Percentiles rank a stretch among this genome's conserved stretches.
Conservation (phyloP, 129 eudicot genomes). For the Kitagawia praeruptora region DNA sequence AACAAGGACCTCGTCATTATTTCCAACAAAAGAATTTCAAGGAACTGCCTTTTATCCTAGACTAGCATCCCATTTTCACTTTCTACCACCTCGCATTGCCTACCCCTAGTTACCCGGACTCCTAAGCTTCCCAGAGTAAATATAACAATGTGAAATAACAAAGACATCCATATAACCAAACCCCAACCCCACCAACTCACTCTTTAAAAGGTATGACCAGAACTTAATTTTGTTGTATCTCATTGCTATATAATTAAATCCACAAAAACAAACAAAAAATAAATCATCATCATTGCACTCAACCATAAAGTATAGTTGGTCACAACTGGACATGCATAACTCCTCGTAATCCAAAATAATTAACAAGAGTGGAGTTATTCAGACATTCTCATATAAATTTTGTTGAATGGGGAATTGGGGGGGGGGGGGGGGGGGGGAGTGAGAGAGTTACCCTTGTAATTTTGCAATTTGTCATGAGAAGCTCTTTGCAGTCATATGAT, state of each 20-base stretch:
- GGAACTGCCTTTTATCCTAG: no score
- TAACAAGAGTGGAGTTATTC: background rate
- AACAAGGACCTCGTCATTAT: no score
- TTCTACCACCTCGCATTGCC: no score
- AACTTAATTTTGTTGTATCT: background rate
- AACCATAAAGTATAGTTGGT: background rate
- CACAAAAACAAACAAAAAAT: background rate
- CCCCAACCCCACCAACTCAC: background rate
- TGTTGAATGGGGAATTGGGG: background rate
- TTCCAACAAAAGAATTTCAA: no score
- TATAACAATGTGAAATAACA: background rate
- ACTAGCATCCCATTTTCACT: no score
- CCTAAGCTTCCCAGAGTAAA: no score
- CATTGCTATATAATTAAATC: background rate
- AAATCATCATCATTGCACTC: background rate
- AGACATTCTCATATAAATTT: background rate
- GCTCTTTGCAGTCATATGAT: background rate
- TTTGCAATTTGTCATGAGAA: background rate
- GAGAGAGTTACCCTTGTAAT: background rate
- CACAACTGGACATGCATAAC: background rate
- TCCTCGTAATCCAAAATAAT: background rate
- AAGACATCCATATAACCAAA: background rate
- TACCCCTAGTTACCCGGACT: background rate
- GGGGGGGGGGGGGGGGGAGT: background rate
- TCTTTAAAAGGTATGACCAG: background rate